Evolutionary conservation across 768 basidiomycete species (phyloP).

Genomic region (Nidularia sp.): DNA sequence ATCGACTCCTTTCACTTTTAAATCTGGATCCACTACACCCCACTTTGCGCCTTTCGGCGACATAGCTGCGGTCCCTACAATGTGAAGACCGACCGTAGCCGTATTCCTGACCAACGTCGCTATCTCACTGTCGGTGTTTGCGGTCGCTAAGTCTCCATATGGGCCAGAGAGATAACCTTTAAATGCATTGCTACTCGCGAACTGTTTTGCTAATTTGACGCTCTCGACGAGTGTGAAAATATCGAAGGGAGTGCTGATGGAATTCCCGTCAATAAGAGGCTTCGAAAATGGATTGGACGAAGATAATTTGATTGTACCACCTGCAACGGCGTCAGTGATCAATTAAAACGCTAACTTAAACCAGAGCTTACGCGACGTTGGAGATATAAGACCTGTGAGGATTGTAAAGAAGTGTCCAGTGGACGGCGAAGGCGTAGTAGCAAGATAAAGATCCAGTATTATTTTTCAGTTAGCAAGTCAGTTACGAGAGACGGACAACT

Average conservation of each 20-base stretch:
- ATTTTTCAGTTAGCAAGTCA: neutral
- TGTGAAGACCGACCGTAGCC: constrained; percentile 14
- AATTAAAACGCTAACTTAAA: neutral
- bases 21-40: constrained; percentile 22
- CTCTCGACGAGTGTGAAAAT: constrained; percentile 18
- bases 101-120: constrained; percentile 8
- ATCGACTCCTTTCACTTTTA: constrained; percentile 18
- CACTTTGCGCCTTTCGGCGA: constrained; percentile 7
- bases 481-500: constrained; percentile 2
- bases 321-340: constrained; percentile 11
- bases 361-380: constrained; percentile 26
- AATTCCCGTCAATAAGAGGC: constrained; percentile 48
- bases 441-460: neutral
- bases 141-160: constrained; percentile 11
- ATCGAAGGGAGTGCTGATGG: constrained; percentile 30
- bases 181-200: constrained; percentile 19
- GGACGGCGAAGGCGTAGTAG: constrained; percentile 8
- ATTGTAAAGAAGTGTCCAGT: constrained; percentile 25
- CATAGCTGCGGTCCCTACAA: constrained; percentile 17
- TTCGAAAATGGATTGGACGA: constrained; percentile 39
- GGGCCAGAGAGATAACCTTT: constrained; percentile 20
- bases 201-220: constrained; percentile 15
- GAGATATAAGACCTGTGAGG: constrained; percentile 20
- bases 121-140: constrained; percentile 17
- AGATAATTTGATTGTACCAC: constrained; percentile 31